Evolutionary conservation across 768 basidiomycete genomes (phyloP).

Genomic region (Boletus fagicola): DNA sequence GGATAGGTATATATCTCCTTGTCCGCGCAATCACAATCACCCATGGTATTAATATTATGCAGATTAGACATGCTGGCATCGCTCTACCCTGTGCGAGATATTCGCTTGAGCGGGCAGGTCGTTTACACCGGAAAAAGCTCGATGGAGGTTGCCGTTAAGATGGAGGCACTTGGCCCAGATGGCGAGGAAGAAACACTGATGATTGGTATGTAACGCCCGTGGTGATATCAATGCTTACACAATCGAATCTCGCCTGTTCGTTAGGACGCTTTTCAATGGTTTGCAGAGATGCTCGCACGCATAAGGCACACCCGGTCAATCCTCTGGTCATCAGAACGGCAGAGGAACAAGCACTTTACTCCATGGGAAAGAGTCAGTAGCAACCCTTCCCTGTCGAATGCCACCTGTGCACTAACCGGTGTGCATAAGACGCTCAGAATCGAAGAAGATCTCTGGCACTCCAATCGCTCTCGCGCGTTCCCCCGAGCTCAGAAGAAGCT

Average conservation of each 20-base stretch:
- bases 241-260: not conserved
- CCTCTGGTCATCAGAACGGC: slow-evolving; percentile 55
- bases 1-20: slow-evolving; percentile 48
- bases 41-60: not conserved
- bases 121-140: slow-evolving; percentile 74
- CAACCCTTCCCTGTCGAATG: not conserved
- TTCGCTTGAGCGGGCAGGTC: slow-evolving; percentile 77
- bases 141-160: slow-evolving; percentile 85
- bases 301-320: slow-evolving; percentile 62
- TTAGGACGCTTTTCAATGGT: slow-evolving; percentile 93
- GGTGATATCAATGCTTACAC: not conserved
- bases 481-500: slow-evolving; percentile 71
- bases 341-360: slow-evolving; percentile 61
- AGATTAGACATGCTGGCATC: slow-evolving; percentile 69
- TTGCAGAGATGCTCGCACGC: slow-evolving; percentile 67
- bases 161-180: slow-evolving; percentile 60
- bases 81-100: slow-evolving; percentile 59
- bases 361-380: slow-evolving; percentile 64
- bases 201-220: slow-evolving; percentile 46
- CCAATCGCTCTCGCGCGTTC: slow-evolving; percentile 66
- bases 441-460: slow-evolving; percentile 52
- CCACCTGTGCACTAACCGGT: not conserved
- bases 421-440: slow-evolving; percentile 57
- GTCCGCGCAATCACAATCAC: not conserved
- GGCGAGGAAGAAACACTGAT: slow-evolving; percentile 54